phyloP scores from a whole-genome alignment of 2,329 filamentous ascomycete species.

The Diaporthe eres region DNA sequence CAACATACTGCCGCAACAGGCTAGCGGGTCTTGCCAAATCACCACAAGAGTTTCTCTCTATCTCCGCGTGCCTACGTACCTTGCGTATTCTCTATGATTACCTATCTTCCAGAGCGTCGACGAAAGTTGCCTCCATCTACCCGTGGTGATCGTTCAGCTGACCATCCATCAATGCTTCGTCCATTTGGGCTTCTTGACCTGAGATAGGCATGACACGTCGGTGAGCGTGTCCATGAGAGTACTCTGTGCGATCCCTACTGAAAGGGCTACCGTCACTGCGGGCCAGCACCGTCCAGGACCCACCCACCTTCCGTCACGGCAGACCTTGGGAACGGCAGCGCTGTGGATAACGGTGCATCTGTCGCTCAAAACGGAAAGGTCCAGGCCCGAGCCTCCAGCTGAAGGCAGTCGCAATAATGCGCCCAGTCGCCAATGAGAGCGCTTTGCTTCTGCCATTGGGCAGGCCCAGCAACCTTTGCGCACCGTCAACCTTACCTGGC shows the following conservation, averaged over 20 bases:
- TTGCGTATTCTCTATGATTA: background rate
- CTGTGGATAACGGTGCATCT: conserved; percentile 27
- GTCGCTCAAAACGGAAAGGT: conserved; percentile 39
- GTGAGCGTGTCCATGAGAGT: background rate
- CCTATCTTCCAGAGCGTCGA: background rate
- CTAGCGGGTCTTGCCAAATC: background rate
- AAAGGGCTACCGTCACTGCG: background rate
- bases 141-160: background rate
- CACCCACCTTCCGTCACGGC: conserved; percentile 20
- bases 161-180: background rate
- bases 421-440: background rate
- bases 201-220: background rate
- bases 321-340: conserved; percentile 13
- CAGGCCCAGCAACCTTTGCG: conserved; percentile 19
- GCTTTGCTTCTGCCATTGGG: conserved; percentile 35
- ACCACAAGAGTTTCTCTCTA: background rate
- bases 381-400: conserved; percentile 36
- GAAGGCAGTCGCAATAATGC: conserved; percentile 31
- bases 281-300: conserved; percentile 13
- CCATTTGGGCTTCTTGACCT: background rate
- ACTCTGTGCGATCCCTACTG: background rate
- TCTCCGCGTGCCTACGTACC: background rate
- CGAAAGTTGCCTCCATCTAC: background rate
- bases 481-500: conserved; percentile 15
- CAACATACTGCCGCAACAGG: conserved; percentile 21